phyloP scores from a whole-genome alignment of 2,329 filamentous ascomycete species.

The Ophiostoma sp. region DNA sequence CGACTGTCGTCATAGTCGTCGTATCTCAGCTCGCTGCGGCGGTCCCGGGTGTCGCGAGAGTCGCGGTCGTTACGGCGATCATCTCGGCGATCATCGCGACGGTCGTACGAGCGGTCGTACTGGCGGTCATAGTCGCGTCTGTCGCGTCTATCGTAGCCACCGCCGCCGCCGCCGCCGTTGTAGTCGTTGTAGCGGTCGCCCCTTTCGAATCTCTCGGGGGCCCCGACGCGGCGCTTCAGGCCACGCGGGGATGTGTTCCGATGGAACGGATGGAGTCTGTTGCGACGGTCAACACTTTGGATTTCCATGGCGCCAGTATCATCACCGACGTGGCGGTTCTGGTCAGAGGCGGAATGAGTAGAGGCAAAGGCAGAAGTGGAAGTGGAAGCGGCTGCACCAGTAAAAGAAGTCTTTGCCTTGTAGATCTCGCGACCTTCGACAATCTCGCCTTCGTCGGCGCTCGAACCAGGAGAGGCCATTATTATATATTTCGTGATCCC shows the following conservation, averaged over 20 bases:
- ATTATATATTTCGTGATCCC: background rate
- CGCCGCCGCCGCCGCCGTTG: background rate
- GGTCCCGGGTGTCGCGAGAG: background rate
- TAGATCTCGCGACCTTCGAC: slow-evolving; percentile 57
- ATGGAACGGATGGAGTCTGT: slow-evolving; percentile 58
- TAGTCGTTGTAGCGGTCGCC: slow-evolving; percentile 32
- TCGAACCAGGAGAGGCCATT: slow-evolving; percentile 42
- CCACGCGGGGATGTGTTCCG: slow-evolving; percentile 59
- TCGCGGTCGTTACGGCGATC: slow-evolving; percentile 18
- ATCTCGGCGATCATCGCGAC: slow-evolving; percentile 29
- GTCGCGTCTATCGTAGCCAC: slow-evolving; percentile 14
- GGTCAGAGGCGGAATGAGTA: background rate
- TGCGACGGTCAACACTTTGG: slow-evolving; percentile 85
- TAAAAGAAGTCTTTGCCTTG: slow-evolving; percentile 77
- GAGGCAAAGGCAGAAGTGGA: slow-evolving; percentile 6
- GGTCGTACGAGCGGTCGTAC: slow-evolving; percentile 31
- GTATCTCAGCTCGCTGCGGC: slow-evolving; percentile 18
- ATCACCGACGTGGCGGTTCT: background rate
- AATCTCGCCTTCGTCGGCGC: slow-evolving; percentile 85
- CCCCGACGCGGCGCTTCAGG: slow-evolving; percentile 63
- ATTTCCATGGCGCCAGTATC: slow-evolving; percentile 48
- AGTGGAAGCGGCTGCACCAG: slow-evolving; percentile 22
- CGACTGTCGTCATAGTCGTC: slow-evolving; percentile 41
- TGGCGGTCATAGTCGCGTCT: background rate
- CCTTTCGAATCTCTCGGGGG: background rate